These are phyloP conservation scores for Vinca major DNA, from an alignment of 305 asterid genomes.

Conservation along the genomic window DNA sequence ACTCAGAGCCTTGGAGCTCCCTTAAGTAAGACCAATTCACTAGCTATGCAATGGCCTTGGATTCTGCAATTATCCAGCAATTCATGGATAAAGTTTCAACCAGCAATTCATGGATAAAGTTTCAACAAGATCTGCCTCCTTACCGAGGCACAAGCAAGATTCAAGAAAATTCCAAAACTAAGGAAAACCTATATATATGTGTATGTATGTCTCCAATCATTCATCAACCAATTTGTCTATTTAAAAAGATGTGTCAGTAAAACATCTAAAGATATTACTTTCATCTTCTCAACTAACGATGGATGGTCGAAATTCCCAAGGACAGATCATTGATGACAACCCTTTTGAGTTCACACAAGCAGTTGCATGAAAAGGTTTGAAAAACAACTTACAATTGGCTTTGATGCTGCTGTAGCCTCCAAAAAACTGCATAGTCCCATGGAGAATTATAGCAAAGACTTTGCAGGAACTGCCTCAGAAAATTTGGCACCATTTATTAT, in stretches of 20 bases:
- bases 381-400: slow-evolving; percentile 44
- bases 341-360: background rate
- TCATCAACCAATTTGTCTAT: background rate
- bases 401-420: slow-evolving; percentile 61
- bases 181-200: background rate
- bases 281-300: background rate
- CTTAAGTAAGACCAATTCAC: background rate
- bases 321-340: background rate
- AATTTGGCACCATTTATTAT: slow-evolving; percentile 53
- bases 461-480: slow-evolving; percentile 64
- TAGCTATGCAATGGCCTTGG: background rate
- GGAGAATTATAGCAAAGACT: slow-evolving; percentile 68
- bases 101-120: background rate
- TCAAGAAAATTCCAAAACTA: background rate
- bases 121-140: background rate
- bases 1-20: background rate
- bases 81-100: background rate
- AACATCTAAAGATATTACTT: background rate
- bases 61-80: background rate
- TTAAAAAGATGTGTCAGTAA: background rate
- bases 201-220: too few relatives aligned
- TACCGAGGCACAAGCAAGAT: background rate
- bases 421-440: slow-evolving; percentile 87
- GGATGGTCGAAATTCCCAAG: background rate
- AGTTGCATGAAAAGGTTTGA: background rate